Evolutionary conservation across 192 early-diverging fungal genomes (phyloP), one percentile per base, ranked within the genome.

Genomic region (Umbelopsis ramanniana): DNA sequence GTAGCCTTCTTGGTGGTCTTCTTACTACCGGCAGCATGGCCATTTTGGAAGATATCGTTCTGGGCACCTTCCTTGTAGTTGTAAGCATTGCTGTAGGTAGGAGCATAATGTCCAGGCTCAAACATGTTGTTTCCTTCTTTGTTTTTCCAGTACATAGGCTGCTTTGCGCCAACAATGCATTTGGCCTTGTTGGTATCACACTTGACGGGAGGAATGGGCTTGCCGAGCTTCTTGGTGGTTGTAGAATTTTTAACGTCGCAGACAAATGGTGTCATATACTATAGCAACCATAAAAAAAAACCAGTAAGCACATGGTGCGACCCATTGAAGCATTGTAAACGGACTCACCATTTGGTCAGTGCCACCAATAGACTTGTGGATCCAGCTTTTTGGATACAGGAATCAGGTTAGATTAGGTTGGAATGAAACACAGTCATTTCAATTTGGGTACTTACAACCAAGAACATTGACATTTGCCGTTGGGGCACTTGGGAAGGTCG

Each of bases 211-310:
- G 57, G 57, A 37, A 63, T 63, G 19, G 57, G 24, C 29, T 63
- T 63, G 10, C 57, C 57, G 11, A 63, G 9, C 14, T 63, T 37
- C 57, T 63, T 63, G 26, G 26, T 63, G 57, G 12, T 63, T 0
- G 26, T 63, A 37, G 57, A 0, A 15, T 63, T 63, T 2, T 11
- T 63, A 19, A 63, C 57, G 19, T 63, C n/a, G 15, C 57, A 63
- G 14, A 63, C 57, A 63, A 63, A 63, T 37, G 57, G 57, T 19
- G 57, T 63, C 57, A 63, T 63, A 26, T 63, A 63, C 57, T 63
- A 63, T 38, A 8, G 4, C 10, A 26, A n/a, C n/a, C n/a, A n/a
- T n/a, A n/a, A n/a, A n/a, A n/a, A n/a, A n/a, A 60, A 35, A 37
- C 14, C 0, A 12, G 6, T 63, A 26, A 63, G 48, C 6, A 50